phyloP scores from a whole-genome alignment of 306 rosid genomes.

The Myrica gale region DNA sequence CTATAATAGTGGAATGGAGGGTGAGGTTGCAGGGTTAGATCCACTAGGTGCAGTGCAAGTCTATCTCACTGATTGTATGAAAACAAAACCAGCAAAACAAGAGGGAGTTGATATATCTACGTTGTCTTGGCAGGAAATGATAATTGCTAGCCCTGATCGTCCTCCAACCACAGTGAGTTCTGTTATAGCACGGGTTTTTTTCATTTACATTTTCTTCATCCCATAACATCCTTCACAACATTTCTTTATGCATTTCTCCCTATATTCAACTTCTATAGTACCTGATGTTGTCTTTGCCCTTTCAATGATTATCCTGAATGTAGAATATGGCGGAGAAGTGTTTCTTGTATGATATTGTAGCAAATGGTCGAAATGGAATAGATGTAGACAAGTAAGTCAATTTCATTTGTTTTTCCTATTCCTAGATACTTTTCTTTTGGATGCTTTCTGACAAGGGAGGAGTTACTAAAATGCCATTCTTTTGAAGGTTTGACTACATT shows the following conservation, averaged over 20 bases:
- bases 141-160: slow-evolving; percentile 28
- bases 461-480: slow-evolving; percentile 5
- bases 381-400: slow-evolving; percentile 84
- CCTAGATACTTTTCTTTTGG: slow-evolving; percentile 7
- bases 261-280: not conserved
- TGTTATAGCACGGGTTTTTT: slow-evolving; percentile 6
- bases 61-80: not conserved
- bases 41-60: not conserved
- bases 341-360: slow-evolving; percentile 88
- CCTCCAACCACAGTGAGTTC: slow-evolving; percentile 33
- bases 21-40: not conserved
- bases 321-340: slow-evolving; percentile 39
- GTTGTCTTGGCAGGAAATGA: slow-evolving; percentile 46
- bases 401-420: slow-evolving; percentile 2
- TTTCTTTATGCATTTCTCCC: not conserved
- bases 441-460: slow-evolving; percentile 13
- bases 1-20: not conserved
- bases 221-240: not conserved
- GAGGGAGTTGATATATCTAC: slow-evolving; percentile 21
- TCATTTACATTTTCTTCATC: not conserved
- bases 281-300: slow-evolving; percentile 13
- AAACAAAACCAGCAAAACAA: not conserved
- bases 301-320: slow-evolving; percentile 7
- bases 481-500: slow-evolving; percentile 84
- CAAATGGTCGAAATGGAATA: slow-evolving; percentile 91